phyloP scores from a whole-genome alignment of 2,329 filamentous ascomycete species.

The Bimuria novae-zelandiae region DNA sequence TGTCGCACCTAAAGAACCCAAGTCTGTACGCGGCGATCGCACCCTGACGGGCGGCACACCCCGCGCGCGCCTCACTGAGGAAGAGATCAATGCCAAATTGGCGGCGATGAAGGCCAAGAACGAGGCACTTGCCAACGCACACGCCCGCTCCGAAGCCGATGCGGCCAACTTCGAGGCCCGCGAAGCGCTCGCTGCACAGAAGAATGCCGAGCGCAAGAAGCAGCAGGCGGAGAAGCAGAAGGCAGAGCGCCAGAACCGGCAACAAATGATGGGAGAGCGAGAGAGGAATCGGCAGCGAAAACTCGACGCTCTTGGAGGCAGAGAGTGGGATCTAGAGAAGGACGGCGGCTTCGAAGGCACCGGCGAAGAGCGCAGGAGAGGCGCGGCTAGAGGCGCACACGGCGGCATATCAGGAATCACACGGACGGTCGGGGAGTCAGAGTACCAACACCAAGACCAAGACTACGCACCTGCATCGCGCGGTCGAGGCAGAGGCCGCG shows the following conservation, averaged over 20 bases:
- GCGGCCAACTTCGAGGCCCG: conserved; percentile 66
- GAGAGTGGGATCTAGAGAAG: conserved; percentile 68
- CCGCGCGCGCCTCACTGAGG: conserved; percentile 60
- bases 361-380: conserved; percentile 48
- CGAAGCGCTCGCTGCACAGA: conserved; percentile 62
- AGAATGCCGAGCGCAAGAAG: conserved; percentile 50
- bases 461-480: conserved; percentile 10
- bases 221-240: conserved; percentile 42
- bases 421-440: conserved; percentile 2
- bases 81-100: conserved; percentile 65
- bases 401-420: conserved; percentile 48
- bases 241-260: conserved; percentile 57
- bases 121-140: conserved; percentile 61
- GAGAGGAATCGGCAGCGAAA: conserved; percentile 65
- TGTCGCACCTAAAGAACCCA: conserved; percentile 27
- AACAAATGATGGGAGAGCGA: conserved; percentile 65
- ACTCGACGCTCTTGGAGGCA: conserved; percentile 60
- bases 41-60: conserved; percentile 39
- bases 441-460: conserved; percentile 23
- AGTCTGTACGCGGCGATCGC: conserved; percentile 41
- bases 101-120: conserved; percentile 66
- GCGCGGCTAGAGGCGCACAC: conserved; percentile 56
- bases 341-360: conserved; percentile 58
- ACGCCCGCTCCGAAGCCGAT: conserved; percentile 70
- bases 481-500: conserved; percentile 25